Evolutionary conservation across 2,329 filamentous ascomycete genomes (phyloP).

Genomic region (Alternaria triticina): DNA sequence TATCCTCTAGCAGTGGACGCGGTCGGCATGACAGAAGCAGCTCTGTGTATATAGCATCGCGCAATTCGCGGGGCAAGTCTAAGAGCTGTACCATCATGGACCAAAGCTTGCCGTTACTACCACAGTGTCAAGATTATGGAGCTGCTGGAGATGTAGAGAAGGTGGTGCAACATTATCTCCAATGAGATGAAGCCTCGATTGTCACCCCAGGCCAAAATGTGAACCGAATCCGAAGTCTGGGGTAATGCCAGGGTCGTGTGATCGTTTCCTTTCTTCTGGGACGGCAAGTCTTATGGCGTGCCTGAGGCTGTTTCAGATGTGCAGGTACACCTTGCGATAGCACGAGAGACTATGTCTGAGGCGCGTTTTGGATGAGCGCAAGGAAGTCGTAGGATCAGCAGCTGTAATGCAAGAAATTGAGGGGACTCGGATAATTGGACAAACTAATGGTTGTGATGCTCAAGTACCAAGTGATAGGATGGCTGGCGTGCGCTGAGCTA

Average conservation of each 20-base stretch:
- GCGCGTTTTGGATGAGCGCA: not conserved
- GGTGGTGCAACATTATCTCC: not conserved
- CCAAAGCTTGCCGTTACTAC: not conserved
- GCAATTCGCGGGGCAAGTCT: slow-evolving; percentile 40
- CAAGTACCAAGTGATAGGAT: not conserved
- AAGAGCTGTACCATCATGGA: slow-evolving; percentile 35
- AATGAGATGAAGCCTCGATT: not conserved
- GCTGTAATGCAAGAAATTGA: not conserved
- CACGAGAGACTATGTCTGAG: slow-evolving; percentile 3
- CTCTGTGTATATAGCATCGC: slow-evolving; percentile 42
- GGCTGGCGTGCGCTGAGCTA: not conserved
- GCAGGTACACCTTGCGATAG: slow-evolving; percentile 4
- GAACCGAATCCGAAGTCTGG: not conserved
- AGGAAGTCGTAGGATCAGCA: not conserved
- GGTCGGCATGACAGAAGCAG: slow-evolving; percentile 32
- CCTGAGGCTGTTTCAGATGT: slow-evolving; percentile 8
- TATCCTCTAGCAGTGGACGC: slow-evolving; percentile 25
- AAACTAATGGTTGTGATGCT: not conserved
- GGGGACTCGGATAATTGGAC: not conserved
- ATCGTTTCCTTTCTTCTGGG: not conserved
- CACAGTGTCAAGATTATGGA: not conserved
- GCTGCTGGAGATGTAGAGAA: not conserved
- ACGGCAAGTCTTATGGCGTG: slow-evolving; percentile 1
- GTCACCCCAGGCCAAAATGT: not conserved
- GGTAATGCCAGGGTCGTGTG: not conserved